phyloP scores from a whole-genome alignment of 2,329 filamentous ascomycete species.

The Cladosporium sp. region DNA sequence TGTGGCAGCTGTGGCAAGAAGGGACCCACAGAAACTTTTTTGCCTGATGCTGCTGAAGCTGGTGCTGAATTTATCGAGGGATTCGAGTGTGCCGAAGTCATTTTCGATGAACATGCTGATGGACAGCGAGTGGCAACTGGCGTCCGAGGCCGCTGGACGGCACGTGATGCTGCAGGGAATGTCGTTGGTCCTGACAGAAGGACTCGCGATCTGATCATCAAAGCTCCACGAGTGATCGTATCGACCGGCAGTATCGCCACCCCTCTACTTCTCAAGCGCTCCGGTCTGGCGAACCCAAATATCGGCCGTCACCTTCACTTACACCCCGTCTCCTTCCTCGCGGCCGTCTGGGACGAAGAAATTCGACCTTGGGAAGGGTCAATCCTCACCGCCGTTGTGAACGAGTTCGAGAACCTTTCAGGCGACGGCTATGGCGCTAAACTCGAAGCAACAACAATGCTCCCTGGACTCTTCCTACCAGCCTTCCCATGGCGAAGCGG shows the following conservation, averaged over 20 bases:
- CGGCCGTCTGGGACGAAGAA: conserved; percentile 64
- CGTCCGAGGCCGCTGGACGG: conserved; percentile 69
- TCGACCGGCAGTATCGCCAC: conserved; percentile 71
- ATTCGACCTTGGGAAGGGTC: conserved; percentile 61
- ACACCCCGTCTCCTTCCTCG: conserved; percentile 61
- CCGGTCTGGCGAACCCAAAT: conserved; percentile 73
- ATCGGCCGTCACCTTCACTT: conserved; percentile 78
- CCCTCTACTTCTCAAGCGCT: conserved; percentile 70
- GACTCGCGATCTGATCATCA: conserved; percentile 62
- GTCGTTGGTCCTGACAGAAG: conserved; percentile 50
- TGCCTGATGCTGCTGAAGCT: conserved; percentile 71
- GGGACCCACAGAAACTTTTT: conserved; percentile 69
- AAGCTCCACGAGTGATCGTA: conserved; percentile 76
- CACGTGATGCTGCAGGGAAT: conserved; percentile 59
- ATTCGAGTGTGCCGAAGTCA: conserved; percentile 63
- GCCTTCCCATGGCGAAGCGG: conserved; percentile 63
- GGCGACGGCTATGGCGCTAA: conserved; percentile 75
- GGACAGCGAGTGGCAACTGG: conserved; percentile 59
- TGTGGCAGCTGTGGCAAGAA: conserved; percentile 67
- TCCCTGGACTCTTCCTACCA: conserved; percentile 62
- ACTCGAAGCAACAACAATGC: conserved; percentile 71
- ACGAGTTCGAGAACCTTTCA: conserved; percentile 76
- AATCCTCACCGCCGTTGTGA: conserved; percentile 74
- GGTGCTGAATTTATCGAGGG: conserved; percentile 83
- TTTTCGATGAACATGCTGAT: conserved; percentile 56